Base-by-base conservation (phyloP, 2,329 filamentous ascomycete genomes). In the Lachnellula suecica region DNA sequence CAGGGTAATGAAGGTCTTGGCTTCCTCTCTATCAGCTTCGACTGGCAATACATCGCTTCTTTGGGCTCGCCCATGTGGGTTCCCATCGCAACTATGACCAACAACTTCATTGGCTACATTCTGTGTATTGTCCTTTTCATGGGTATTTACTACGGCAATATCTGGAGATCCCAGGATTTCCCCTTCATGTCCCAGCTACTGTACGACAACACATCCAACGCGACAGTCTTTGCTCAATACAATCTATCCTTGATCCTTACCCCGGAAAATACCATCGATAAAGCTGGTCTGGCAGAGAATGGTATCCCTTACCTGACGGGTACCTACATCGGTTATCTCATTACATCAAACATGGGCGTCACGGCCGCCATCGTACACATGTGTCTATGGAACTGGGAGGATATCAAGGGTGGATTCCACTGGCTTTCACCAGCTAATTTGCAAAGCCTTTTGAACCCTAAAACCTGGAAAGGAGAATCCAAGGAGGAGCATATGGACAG, bases 321-420 rank as follows among this genome's bases (percentile, higher is more conserved):
- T 0, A 64, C 69, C n/a, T 68, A 77, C 51, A 61, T 70, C 11
- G 51, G 65, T 6, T 70, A 73, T 51, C 62, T 78, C 13, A 63
- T 79, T 27, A 70, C 70, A 2, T 68, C 69, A 4, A 79, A 79
- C 55, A 68, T 76, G 57, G 74, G 70, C 3, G 65, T 76, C 22
- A 77, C 76, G 3, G 76, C 77, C 2, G 71, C 73, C 1, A 63
- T 80, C 17, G 67, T 70, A 2, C 73, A 79, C 51, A 71, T 78
- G 51, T 56, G 71, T 2, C 63, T 74, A 1, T 75, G 67, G 67
- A 68, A 72, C 44, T 66, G 54, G 44, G 60, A 68, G 15, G 72
- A 74, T 24, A 59, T 78, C 27, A 71, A 71, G 40, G 53, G 54
- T 27, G 68, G 63, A 0, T 74, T 71, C 53, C 29, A 27, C 6